phyloP scores from a whole-genome alignment of 164 flowering plant species.

The Akebia trifoliata region DNA sequence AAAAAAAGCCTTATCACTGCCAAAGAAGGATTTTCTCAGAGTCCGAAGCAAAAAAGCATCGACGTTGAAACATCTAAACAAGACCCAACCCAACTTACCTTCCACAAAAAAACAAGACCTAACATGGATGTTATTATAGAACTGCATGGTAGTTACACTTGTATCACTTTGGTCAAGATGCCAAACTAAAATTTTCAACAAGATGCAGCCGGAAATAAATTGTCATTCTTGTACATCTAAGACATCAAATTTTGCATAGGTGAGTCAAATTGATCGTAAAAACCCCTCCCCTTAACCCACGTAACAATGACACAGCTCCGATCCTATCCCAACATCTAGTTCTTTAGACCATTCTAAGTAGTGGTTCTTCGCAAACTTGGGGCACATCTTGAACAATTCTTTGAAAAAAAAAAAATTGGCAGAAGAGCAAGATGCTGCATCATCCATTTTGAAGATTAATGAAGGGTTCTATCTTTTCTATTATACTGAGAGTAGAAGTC shows the following conservation, averaged over 20 bases:
- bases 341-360: no score
- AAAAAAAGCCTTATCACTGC: slow-evolving; percentile 89
- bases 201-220: neutral
- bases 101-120: neutral
- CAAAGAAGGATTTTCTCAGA: slow-evolving; percentile 17
- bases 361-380: no score
- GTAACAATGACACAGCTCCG: no score
- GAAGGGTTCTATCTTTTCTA: no score
- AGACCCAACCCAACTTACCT: no score
- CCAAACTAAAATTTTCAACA: neutral
- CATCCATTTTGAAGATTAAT: neutral
- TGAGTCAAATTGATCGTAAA: no score
- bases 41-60: neutral
- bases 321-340: no score
- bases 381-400: neutral
- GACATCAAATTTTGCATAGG: neutral
- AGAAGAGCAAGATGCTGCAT: no score
- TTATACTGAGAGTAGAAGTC: no score
- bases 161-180: neutral
- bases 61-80: neutral
- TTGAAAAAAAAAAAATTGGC: no score
- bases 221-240: neutral
- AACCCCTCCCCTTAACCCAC: no score
- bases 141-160: neutral
- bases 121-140: neutral